Conservation (phyloP, 129 eudicot species). For the Cynara cardunculus region DNA sequence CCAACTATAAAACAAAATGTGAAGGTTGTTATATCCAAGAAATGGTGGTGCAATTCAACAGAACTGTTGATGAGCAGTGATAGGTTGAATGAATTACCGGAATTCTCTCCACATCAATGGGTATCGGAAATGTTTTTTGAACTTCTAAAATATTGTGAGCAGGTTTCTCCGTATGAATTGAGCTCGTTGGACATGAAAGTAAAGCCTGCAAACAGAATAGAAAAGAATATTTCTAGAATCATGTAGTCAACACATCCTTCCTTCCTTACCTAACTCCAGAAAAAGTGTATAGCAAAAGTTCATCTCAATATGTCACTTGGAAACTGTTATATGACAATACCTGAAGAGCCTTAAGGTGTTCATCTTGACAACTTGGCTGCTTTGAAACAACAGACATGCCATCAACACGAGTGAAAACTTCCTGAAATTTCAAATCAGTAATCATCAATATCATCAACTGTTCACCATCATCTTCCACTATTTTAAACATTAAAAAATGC, state of each 20-base stretch:
- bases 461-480: neutral
- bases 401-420: constrained; percentile 49
- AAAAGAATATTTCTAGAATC: neutral
- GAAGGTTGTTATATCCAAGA: neutral
- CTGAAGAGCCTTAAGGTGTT: constrained; percentile 71
- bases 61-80: neutral
- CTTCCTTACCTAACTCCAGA: neutral
- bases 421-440: constrained; percentile 33
- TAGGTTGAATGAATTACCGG: constrained; percentile 41
- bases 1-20: neutral
- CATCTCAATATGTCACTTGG: neutral
- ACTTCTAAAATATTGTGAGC: constrained; percentile 51
- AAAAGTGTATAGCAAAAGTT: neutral
- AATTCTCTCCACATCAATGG: constrained; percentile 41
- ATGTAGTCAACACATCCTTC: neutral
- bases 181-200: constrained; percentile 75
- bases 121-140: constrained; percentile 69
- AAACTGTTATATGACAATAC: constrained; percentile 21
- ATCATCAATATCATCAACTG: neutral
- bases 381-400: constrained; percentile 72
- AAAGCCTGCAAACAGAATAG: constrained; percentile 44
- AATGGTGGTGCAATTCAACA: neutral
- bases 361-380: constrained; percentile 64
- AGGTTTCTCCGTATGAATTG: constrained; percentile 61
- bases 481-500: neutral